These are phyloP conservation scores for Rhynchospora pubera DNA, from an alignment of 176 grass and related monocot genomes.

Conservation along the genomic window DNA sequence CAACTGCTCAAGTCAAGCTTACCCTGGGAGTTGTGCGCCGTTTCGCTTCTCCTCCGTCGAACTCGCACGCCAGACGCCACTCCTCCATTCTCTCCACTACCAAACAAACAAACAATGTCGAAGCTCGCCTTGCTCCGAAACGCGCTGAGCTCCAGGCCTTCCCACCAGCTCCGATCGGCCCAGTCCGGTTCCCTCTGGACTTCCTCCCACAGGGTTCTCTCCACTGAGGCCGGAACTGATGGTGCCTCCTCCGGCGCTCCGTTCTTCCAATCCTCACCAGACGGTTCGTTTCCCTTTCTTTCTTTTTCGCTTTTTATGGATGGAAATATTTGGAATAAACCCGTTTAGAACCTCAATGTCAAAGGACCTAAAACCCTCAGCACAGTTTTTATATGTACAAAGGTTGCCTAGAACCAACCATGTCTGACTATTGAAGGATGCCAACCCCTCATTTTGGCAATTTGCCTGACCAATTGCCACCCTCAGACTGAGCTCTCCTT, in stretches of 20 bases:
- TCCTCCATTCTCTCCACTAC: not conserved
- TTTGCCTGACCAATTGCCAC: not conserved
- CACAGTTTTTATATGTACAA: not conserved
- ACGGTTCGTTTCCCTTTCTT: slow-evolving; percentile 25
- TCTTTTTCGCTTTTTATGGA: not conserved
- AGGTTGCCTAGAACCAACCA: not conserved
- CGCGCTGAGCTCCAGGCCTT: not conserved
- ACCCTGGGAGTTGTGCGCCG: not conserved
- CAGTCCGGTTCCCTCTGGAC: not conserved
- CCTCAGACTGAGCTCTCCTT: not conserved
- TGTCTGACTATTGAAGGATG: not conserved
- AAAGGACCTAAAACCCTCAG: not conserved
- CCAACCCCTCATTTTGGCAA: not conserved
- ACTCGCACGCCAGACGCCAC: too few species aligned
- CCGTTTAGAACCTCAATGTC: not conserved
- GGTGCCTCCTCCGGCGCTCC: slow-evolving; percentile 15
- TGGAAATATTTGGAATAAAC: not conserved
- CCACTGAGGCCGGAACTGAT: slow-evolving; percentile 14
- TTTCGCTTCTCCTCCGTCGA: not conserved
- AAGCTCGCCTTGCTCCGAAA: slow-evolving; percentile 3
- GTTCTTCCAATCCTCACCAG: slow-evolving; percentile 24
- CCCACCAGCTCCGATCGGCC: slow-evolving; percentile 7
- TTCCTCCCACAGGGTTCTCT: not conserved
- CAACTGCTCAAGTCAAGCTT: not conserved
- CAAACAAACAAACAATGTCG: not conserved